Conservation (phyloP, 2,329 filamentous ascomycete genomes). For the Aspergillus brasiliensis region DNA sequence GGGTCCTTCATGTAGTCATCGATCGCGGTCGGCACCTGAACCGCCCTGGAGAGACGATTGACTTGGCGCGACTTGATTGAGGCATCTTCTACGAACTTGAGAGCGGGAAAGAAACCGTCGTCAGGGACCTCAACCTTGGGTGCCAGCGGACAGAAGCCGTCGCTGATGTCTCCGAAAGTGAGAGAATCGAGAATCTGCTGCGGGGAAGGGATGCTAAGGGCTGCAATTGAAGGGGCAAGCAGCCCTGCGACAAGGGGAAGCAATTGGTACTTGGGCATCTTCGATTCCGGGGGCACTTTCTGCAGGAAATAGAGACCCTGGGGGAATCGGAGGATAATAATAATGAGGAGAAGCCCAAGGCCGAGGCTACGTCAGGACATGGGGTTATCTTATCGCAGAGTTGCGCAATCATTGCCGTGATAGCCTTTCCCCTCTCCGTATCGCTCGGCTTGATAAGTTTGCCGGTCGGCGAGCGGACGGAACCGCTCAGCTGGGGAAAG, state of each 20-base stretch:
- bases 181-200: slow-evolving; percentile 25
- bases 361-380: not conserved
- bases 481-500: not conserved
- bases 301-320: not conserved
- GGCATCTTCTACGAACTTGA: slow-evolving; percentile 33
- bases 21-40: slow-evolving; percentile 55
- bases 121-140: slow-evolving; percentile 28
- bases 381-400: slow-evolving; percentile 6
- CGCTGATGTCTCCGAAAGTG: not conserved
- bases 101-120: slow-evolving; percentile 32
- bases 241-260: slow-evolving; percentile 9
- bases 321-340: not conserved
- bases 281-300: not conserved
- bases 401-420: slow-evolving; percentile 7
- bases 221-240: slow-evolving; percentile 13
- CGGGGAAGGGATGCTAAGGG: slow-evolving; percentile 28
- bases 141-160: slow-evolving; percentile 34
- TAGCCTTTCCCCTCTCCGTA: not conserved
- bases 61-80: slow-evolving; percentile 45
- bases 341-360: slow-evolving; percentile 1
- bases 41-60: slow-evolving; percentile 56
- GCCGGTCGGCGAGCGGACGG: not conserved
- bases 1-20: slow-evolving; percentile 44
- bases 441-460: slow-evolving; percentile 1
- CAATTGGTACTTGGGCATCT: not conserved